Percentiles rank a stretch among this genome's conserved stretches.
phyloP scores from a whole-genome alignment of 495 filamentous ascomycete species.

The Penicillium daleae region DNA sequence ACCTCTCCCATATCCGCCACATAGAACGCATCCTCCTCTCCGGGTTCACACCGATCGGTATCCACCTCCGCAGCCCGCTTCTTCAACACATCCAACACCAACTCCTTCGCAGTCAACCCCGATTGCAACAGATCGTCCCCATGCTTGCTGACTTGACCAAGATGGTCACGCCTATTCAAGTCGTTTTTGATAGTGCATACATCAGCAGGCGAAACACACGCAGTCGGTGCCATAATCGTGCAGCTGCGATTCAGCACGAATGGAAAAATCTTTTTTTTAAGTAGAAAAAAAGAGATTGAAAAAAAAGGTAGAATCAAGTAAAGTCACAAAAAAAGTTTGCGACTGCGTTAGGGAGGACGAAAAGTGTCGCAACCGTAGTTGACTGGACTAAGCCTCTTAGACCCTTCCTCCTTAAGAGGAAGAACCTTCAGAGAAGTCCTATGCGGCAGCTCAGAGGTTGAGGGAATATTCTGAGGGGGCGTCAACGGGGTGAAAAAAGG shows the following conservation, averaged over 20 bases:
- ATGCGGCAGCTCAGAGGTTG: constrained; percentile 93
- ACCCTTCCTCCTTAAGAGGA: constrained; percentile 70
- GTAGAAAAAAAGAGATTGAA: constrained; percentile 26
- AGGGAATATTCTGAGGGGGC: constrained; percentile 57
- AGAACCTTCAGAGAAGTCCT: constrained; percentile 94
- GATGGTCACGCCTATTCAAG: constrained; percentile 33
- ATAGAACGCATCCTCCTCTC: constrained; percentile 96
- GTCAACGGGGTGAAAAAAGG: constrained; percentile 55
- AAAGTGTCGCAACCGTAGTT: constrained; percentile 81
- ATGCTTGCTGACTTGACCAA: constrained; percentile 38
- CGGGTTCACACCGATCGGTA: constrained; percentile 80
- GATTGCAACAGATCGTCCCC: constrained; percentile 49
- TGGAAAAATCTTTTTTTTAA: constrained; percentile 15
- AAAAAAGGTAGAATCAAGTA: constrained; percentile 23
- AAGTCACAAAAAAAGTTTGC: constrained; percentile 24
- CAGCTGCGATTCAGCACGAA: constrained; percentile 44
- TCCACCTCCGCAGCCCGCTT: constrained; percentile 80
- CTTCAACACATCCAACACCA: constrained; percentile 82
- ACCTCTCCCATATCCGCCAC: constrained; percentile 98
- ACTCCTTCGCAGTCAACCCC: constrained; percentile 52
- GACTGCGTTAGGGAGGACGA: constrained; percentile 81
- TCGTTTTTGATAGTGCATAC: constrained; percentile 48
- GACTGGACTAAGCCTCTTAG: constrained; percentile 57
- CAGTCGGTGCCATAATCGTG: constrained; percentile 75
- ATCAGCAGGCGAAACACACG: constrained; percentile 56